These are phyloP conservation scores for Globisporangium mamillatum DNA, from an alignment of 352 stramenopile genomes.

Conservation along the genomic window DNA sequence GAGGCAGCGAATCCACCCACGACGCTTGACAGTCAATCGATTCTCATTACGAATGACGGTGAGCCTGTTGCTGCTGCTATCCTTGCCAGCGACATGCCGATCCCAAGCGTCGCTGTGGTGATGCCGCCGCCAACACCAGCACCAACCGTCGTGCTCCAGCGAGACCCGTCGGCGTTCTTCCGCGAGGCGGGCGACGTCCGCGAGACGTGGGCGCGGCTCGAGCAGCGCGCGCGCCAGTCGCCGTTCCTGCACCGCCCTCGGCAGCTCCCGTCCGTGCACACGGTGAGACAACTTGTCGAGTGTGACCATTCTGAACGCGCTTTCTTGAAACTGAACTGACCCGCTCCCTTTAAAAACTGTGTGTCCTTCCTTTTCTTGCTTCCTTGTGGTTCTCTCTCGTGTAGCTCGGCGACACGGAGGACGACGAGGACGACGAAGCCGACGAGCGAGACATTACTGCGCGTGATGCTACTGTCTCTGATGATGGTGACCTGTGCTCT, in stretches of 20 bases:
- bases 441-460: background rate
- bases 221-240: constrained; percentile 46
- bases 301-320: constrained; percentile 17
- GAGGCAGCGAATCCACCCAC: background rate
- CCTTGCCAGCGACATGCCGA: background rate
- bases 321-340: background rate
- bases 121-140: background rate
- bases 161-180: constrained; percentile 31
- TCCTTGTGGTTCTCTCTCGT: background rate
- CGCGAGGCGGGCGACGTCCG: constrained; percentile 35
- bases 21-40: background rate
- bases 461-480: background rate
- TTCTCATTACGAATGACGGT: background rate
- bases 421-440: constrained; percentile 6
- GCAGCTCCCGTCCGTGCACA: constrained; percentile 49
- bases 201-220: constrained; percentile 60
- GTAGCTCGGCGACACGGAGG: constrained; percentile 18
- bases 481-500: background rate
- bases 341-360: background rate
- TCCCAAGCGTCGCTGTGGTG: background rate
- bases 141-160: background rate
- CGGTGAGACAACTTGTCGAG: constrained; percentile 7
- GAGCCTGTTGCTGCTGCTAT: background rate
- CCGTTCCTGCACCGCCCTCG: constrained; percentile 44
- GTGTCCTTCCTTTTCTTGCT: background rate